phyloP scores from a whole-genome alignment of 345 rosid genomes.

The Gossypium sturtianum region DNA sequence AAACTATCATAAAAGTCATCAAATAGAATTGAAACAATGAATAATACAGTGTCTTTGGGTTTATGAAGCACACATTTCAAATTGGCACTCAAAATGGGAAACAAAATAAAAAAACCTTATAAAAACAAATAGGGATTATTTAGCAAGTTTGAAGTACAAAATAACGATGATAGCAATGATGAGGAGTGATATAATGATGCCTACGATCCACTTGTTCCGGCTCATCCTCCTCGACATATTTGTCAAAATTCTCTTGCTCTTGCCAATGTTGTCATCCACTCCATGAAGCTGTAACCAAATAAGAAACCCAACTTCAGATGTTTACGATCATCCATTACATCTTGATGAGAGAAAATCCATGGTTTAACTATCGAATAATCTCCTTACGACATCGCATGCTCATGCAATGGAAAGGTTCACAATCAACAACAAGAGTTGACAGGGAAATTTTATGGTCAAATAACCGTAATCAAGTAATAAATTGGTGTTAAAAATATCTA shows the following conservation, averaged over 20 bases:
- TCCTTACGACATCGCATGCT: not conserved
- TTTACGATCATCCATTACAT: not conserved
- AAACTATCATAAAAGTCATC: not conserved
- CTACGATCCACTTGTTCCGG: constrained; percentile 83
- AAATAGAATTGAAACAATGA: not conserved
- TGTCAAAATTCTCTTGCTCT: constrained; percentile 79
- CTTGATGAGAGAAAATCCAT: no score
- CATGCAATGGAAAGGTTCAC: constrained; percentile 1
- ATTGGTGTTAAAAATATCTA: not conserved
- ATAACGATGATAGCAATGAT: constrained; percentile 48
- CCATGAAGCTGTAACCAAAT: constrained; percentile 66
- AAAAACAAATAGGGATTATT: constrained; percentile 16
- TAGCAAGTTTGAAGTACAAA: constrained; percentile 69
- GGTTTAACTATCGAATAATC: not conserved
- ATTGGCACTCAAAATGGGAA: constrained; percentile 6
- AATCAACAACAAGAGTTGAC: not conserved
- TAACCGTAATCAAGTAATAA: not conserved
- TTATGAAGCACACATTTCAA: not conserved
- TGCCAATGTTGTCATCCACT: constrained; percentile 79
- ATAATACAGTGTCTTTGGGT: not conserved
- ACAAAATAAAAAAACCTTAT: not conserved
- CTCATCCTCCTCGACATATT: constrained; percentile 73
- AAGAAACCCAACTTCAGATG: not conserved
- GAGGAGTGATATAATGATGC: constrained; percentile 49
- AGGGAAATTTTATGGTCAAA: not conserved